Evolutionary conservation across 2,329 filamentous ascomycete species (phyloP).

Genomic region (Clonostachys rosea): DNA sequence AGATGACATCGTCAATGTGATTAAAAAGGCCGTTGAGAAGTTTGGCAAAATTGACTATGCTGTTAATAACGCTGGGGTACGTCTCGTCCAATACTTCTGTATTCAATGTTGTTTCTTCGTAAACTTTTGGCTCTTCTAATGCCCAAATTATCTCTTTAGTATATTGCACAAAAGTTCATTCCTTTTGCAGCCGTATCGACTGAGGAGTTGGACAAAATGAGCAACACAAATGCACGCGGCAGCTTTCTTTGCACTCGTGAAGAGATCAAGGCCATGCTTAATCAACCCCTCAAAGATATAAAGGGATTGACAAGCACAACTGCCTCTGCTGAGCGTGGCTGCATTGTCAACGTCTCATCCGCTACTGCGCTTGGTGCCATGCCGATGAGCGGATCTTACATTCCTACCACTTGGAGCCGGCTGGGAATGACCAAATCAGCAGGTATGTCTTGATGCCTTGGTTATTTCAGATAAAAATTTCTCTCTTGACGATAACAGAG

Average conservation of each 20-base stretch:
- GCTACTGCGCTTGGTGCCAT: too few species aligned
- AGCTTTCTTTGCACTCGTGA: slow-evolving; percentile 6
- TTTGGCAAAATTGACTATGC: slow-evolving; percentile 11
- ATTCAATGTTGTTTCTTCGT: too few species aligned
- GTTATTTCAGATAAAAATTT: too few species aligned
- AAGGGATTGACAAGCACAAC: too few species aligned
- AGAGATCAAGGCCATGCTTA: too few species aligned
- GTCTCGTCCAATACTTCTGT: background rate
- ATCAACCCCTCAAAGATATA: too few species aligned
- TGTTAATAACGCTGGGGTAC: slow-evolving; percentile 8
- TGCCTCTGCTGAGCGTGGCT: too few species aligned
- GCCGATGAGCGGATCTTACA: slow-evolving; percentile 3
- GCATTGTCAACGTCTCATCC: too few species aligned
- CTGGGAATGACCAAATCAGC: background rate
- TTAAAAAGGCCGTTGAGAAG: slow-evolving; percentile 2
- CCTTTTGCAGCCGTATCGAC: background rate
- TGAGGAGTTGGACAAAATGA: slow-evolving; percentile 4
- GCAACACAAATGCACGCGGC: slow-evolving; percentile 4
- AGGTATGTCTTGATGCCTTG: too few species aligned
- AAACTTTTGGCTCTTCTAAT: too few species aligned
- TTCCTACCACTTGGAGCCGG: background rate
- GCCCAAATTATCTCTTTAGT: too few species aligned
- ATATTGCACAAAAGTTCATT: background rate
- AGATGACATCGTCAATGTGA: slow-evolving; percentile 24
- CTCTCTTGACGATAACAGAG: too few species aligned